Evolutionary conservation across 768 basidiomycete species (phyloP).

Genomic region (Boletus sp.): DNA sequence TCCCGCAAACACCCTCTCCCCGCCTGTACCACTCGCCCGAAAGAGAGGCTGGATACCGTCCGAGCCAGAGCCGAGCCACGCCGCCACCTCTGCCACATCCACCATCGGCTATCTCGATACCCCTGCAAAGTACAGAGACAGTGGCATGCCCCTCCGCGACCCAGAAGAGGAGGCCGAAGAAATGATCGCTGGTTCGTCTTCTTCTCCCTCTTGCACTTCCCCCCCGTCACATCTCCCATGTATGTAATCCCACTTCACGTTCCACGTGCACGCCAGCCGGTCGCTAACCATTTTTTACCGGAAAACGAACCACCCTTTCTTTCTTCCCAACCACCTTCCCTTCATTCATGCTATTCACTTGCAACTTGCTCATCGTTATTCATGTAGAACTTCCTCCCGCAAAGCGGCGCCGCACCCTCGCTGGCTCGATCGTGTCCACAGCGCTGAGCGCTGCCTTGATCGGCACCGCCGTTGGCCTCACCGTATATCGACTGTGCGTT

Average conservation of each 20-base stretch:
- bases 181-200: conserved; percentile 42
- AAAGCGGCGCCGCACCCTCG: conserved; percentile 78
- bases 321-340: conserved; percentile 7
- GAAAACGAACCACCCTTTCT: conserved; percentile 16
- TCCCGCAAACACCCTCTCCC: conserved; percentile 23
- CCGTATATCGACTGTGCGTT: conserved; percentile 81
- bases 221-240: conserved; percentile 7
- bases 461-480: conserved; percentile 81
- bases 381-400: conserved; percentile 71
- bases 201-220: conserved; percentile 21
- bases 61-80: conserved; percentile 51
- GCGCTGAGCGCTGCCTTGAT: conserved; percentile 84
- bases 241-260: conserved; percentile 22
- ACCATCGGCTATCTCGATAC: conserved; percentile 68
- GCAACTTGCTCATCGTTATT: conserved; percentile 43
- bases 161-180: conserved; percentile 44
- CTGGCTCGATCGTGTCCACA: conserved; percentile 79
- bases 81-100: conserved; percentile 49
- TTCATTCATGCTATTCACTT: conserved; percentile 30
- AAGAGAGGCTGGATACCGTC: conserved; percentile 77
- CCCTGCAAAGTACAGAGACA: conserved; percentile 56
- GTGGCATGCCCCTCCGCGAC: conserved; percentile 32
- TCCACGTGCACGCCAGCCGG: conserved; percentile 14
- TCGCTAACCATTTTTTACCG: conserved; percentile 8
- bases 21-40: conserved; percentile 41